Percentiles rank a stretch among this genome's conserved stretches.
phyloP scores from a whole-genome alignment of 768 basidiomycete species.

The Auriculariales sp. region DNA sequence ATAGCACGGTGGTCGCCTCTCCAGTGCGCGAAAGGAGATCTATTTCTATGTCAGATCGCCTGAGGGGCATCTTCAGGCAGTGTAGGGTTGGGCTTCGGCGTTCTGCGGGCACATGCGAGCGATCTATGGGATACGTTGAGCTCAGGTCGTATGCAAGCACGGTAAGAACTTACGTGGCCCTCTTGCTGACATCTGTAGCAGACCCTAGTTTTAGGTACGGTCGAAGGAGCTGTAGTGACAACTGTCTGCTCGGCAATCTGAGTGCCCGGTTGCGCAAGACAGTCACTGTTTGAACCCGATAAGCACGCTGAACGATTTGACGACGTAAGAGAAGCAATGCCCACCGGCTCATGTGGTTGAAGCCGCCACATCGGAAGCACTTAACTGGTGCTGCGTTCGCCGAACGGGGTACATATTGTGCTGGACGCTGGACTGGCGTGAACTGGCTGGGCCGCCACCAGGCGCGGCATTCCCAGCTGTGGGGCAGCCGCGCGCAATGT shows the following conservation, averaged over 20 bases:
- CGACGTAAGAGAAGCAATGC: neutral
- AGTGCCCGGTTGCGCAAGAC: slow-evolving; percentile 57
- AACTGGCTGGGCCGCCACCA: slow-evolving; percentile 14
- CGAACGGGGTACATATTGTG: slow-evolving; percentile 33
- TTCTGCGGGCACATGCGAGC: slow-evolving; percentile 14
- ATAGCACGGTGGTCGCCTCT: no score
- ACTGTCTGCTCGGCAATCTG: slow-evolving; percentile 31
- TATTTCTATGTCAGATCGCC: no score
- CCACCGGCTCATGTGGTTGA: slow-evolving; percentile 51
- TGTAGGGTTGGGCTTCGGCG: no score
- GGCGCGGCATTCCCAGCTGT: slow-evolving; percentile 22
- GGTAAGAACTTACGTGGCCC: slow-evolving; percentile 52
- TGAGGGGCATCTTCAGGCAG: no score
- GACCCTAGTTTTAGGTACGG: slow-evolving; percentile 50
- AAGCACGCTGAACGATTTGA: neutral
- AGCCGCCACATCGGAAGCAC: slow-evolving; percentile 81
- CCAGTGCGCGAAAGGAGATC: no score
- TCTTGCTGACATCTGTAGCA: slow-evolving; percentile 84
- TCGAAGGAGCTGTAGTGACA: slow-evolving; percentile 21
- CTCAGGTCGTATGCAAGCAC: slow-evolving; percentile 13
- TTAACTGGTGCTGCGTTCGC: slow-evolving; percentile 70
- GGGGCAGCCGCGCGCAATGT: slow-evolving; percentile 67
- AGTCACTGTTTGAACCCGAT: slow-evolving; percentile 38
- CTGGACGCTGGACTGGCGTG: neutral
- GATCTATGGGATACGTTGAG: slow-evolving; percentile 12